Evolutionary conservation across 2,329 filamentous ascomycete genomes (phyloP), one percentile per base, ranked within the genome.

Genomic region (Periconia digitata): DNA sequence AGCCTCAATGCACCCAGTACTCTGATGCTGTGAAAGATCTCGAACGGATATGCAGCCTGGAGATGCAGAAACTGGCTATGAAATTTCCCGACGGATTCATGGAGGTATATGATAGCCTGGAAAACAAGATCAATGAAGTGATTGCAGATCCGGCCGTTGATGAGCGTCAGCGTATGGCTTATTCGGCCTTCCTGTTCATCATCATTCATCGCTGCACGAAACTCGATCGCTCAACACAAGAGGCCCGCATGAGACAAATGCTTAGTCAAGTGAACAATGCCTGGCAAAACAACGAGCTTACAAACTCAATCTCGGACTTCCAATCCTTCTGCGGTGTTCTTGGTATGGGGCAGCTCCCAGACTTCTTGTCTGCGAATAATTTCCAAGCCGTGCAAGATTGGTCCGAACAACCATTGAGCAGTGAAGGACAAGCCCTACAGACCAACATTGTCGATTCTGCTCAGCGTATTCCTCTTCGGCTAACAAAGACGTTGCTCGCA

Each of bases 71-170:
- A 47, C 78, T 99, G 35, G 92, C 92, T 6, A 85, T 89, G 53
- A 90, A 91, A 61, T 96, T 96, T 80, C 87, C 94, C 0, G 89
- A 97, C 67, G 87, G 95, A 65, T 85, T 99, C 53, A 79, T 94
- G 60, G 82, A 85, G 32, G 92, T 95, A 22, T 97, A 96, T 67
- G 87, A 92, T 49, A 84, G 94, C 59, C 82, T 99, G 22, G 89
- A 95, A 67, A 80, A 79, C 32, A 90, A 90, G 63, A 86, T 97
- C 50, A 86, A 87, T 50, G 87, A 92, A 67, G 85, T 95, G 76
- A 81, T 88, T 66, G 79, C 84, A 53, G 83, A 88, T 40, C 84
- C 87, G 23, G 80, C 82, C 45, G 74, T 88, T 23, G 92, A 96
- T 62, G 87, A 92, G 61, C 90, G 92, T 64, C 83, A 92, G 24